phyloP scores from a whole-genome alignment of 495 filamentous ascomycete species.

The Hyaloscypha variabilis region DNA sequence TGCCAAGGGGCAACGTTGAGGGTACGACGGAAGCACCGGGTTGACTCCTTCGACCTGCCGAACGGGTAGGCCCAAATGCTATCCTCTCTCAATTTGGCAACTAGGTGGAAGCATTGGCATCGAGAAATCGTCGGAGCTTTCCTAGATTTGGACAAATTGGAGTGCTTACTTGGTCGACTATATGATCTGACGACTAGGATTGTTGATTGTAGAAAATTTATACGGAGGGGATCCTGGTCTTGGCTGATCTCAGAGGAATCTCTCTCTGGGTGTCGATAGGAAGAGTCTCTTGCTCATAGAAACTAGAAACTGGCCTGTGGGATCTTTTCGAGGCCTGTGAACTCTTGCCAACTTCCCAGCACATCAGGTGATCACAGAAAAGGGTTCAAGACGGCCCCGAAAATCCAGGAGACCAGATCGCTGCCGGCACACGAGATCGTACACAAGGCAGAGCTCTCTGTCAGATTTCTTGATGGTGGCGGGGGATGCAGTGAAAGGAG shows the following conservation, averaged over 20 bases:
- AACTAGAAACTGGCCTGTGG: neutral
- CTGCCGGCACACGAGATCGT: neutral
- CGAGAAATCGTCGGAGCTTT: neutral
- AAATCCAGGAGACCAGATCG: neutral
- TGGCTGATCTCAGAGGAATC: neutral
- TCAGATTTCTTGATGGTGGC: constrained; percentile 5
- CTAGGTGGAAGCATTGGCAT: neutral
- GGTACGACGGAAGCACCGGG: neutral
- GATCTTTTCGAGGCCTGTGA: neutral
- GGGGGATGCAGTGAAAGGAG: constrained; percentile 3
- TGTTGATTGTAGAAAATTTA: neutral
- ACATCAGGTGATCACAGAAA: too few relatives aligned
- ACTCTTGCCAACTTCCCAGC: neutral
- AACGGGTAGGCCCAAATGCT: neutral
- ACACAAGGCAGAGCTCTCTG: neutral
- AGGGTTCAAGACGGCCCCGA: neutral
- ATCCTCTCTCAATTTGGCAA: neutral
- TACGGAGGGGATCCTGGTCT: neutral
- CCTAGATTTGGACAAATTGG: neutral
- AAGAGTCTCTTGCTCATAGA: neutral
- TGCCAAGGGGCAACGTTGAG: neutral
- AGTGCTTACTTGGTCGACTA: neutral
- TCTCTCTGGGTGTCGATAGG: neutral
- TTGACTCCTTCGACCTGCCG: neutral
- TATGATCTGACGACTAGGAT: constrained; percentile 21